Evolutionary conservation across 495 filamentous ascomycete genomes (phyloP).

Genomic region (Penicillium maclennaniae): DNA sequence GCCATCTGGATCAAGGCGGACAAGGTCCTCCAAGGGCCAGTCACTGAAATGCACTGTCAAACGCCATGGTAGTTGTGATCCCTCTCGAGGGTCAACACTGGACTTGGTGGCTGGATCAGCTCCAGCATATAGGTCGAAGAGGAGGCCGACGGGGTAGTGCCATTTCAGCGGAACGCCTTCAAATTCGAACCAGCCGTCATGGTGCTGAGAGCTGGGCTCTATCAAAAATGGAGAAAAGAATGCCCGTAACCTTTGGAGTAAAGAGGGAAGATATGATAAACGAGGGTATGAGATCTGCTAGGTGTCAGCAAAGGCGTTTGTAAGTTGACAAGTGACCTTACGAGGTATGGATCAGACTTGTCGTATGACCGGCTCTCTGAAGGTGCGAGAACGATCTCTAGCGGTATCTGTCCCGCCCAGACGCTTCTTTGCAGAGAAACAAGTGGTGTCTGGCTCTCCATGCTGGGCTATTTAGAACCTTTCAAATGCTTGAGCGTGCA

Average conservation of each 20-base stretch:
- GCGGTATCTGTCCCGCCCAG: conserved; percentile 50
- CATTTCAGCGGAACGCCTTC: conserved; percentile 79
- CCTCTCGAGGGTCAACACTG: conserved; percentile 17
- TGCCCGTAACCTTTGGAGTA: conserved; percentile 70
- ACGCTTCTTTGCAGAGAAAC: conserved; percentile 42
- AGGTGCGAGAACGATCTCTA: conserved; percentile 49
- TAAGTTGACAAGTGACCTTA: conserved; percentile 22
- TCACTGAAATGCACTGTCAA: conserved; percentile 75
- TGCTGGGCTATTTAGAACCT: background rate
- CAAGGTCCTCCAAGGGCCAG: conserved; percentile 63
- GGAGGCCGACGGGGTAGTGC: conserved; percentile 81
- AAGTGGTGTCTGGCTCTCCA: conserved; percentile 25
- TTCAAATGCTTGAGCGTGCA: background rate
- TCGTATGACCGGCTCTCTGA: conserved; percentile 53
- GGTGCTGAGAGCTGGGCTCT: conserved; percentile 49
- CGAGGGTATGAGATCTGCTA: conserved; percentile 50
- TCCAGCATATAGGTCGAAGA: conserved; percentile 83
- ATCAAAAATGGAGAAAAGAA: conserved; percentile 79
- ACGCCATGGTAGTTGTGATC: conserved; percentile 64
- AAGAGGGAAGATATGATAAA: conserved; percentile 61
- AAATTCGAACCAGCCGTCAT: conserved; percentile 68
- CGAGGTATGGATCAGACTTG: conserved; percentile 52
- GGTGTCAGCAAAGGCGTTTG: background rate
- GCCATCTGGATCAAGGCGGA: conserved; percentile 58
- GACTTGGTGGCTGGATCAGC: conserved; percentile 51